Evolutionary conservation across 371 early-diverging fungal genomes (phyloP), one percentile per base, ranked within the genome.

Genomic region (Saksenaea vasiformis): DNA sequence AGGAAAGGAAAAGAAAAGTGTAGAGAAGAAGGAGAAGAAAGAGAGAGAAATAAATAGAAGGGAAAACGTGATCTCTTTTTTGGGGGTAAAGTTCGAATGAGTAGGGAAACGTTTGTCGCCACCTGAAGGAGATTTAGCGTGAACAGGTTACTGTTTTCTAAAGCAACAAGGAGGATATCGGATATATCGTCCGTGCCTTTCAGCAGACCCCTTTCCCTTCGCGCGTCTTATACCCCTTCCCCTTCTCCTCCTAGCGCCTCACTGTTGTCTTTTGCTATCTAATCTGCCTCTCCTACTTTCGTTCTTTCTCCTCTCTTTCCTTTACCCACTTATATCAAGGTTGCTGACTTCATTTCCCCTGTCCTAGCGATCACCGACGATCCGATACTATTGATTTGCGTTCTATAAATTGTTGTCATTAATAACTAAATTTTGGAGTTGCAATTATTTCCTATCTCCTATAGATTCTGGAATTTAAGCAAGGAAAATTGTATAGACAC

Each of bases 41-140:
- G 34, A 28, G 43, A 57, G 27, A 58, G 39, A 58, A 47, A 36
- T 31, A 61, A 41, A 61, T 28, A 56, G 38, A 44, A 51, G 24
- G 27, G 34, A 38, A 44, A 51, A 37, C 66, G 57, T 57, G 57
- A 61, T 54, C 62, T 60, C 41, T 57, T 60, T 57, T 43, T 60
- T 66, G 36, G 56, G 53, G 65, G 31, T 24, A 64, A 28, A 34
- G 54, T 56, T 62, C 24, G 51, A 47, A 47, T 47, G 22, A 47
- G 24, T 22, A 47, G 51, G n/a, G 51, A 47, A 47, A 47, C 34
- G 36, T 37, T 39, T 58, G 58, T 58, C 38, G 35, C 58, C 37
- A 27, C 41, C 43, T 39, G 36, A 47, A 47, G 51, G 51, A 47
- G 51, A 22, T 17, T 17, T 22, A 47, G 51, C 51, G 51, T 47